Conservation (phyloP, 306 rosid species). For the Casuarina glauca region DNA sequence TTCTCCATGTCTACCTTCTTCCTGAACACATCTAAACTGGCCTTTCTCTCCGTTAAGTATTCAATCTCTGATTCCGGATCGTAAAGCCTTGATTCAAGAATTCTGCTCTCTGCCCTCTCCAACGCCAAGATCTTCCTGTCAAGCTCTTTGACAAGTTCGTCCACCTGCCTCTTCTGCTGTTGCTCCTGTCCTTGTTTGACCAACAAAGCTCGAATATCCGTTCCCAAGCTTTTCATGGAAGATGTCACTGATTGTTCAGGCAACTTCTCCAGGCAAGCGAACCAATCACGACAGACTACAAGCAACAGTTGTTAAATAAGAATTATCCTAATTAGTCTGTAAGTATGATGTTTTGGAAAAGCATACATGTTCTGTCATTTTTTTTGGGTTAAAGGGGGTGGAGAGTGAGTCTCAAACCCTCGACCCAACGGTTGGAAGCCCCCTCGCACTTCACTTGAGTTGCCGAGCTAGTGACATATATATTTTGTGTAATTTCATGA, state of each 20-base stretch:
- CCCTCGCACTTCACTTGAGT: no score
- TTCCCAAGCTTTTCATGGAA: slow-evolving; percentile 59
- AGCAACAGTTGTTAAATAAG: slow-evolving; percentile 53
- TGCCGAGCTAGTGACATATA: no score
- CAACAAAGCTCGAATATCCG: slow-evolving; percentile 66
- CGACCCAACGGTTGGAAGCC: no score
- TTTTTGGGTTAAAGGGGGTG: no score
- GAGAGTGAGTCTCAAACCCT: no score
- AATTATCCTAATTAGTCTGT: no score
- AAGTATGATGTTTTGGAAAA: no score
- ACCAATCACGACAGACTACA: slow-evolving; percentile 72
- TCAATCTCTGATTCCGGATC: slow-evolving; percentile 55
- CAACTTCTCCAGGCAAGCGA: slow-evolving; percentile 59
- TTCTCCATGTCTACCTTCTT: slow-evolving; percentile 67
- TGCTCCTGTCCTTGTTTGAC: slow-evolving; percentile 77
- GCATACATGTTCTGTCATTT: no score
- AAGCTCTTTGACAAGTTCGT: slow-evolving; percentile 56
- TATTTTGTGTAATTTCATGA: no score
- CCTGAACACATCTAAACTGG: slow-evolving; percentile 56
- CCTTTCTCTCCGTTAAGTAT: slow-evolving; percentile 53
- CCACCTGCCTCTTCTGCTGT: slow-evolving; percentile 81
- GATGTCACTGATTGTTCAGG: slow-evolving; percentile 58
- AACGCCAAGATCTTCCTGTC: slow-evolving; percentile 51
- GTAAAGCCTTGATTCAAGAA: slow-evolving; percentile 48
- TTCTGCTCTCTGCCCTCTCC: slow-evolving; percentile 52